A percentile compares a stretch with the other conserved stretches of the same genome.
Evolutionary conservation across 345 rosid species (phyloP).

Genomic region (Durio zibethinus): DNA sequence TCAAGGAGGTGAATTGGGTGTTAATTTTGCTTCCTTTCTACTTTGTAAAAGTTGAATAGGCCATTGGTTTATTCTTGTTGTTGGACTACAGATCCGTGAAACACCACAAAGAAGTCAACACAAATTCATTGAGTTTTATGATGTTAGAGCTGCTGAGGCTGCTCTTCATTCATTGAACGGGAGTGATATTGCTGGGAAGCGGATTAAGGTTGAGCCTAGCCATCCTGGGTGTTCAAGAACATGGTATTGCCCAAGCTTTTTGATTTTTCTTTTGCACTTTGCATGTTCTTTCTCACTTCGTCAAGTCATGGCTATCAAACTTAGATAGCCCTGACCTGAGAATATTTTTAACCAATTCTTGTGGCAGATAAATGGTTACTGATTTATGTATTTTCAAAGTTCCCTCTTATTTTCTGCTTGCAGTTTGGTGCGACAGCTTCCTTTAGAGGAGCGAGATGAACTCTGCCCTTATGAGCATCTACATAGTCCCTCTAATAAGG

Average conservation of each 20-base stretch:
- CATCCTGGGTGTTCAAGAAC: slow-evolving; percentile 30
- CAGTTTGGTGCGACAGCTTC: background rate
- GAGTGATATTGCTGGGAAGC: slow-evolving; percentile 66
- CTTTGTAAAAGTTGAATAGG: slow-evolving; percentile 3
- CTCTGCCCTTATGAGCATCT: slow-evolving; percentile 23
- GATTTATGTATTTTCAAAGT: background rate
- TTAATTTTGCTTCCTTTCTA: background rate
- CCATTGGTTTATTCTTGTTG: slow-evolving; percentile 1
- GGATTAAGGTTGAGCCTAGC: slow-evolving; percentile 51
- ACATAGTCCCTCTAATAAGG: slow-evolving; percentile 35
- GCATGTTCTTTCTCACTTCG: background rate
- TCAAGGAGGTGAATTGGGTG: slow-evolving; percentile 46
- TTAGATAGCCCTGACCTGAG: no score
- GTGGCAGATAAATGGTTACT: background rate
- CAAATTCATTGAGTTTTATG: slow-evolving; percentile 70
- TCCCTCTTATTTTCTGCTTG: background rate
- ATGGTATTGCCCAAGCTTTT: background rate
- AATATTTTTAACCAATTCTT: background rate
- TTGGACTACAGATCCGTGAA: slow-evolving; percentile 51
- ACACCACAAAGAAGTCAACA: slow-evolving; percentile 43
- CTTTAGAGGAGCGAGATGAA: background rate
- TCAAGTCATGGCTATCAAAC: background rate
- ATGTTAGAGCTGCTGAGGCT: slow-evolving; percentile 69
- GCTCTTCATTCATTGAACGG: slow-evolving; percentile 58
- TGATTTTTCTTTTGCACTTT: background rate